Percentiles rank a stretch among this genome's conserved stretches.
phyloP scores from a whole-genome alignment of 495 filamentous ascomycete genomes.

The Aspergillus homomorphus region DNA sequence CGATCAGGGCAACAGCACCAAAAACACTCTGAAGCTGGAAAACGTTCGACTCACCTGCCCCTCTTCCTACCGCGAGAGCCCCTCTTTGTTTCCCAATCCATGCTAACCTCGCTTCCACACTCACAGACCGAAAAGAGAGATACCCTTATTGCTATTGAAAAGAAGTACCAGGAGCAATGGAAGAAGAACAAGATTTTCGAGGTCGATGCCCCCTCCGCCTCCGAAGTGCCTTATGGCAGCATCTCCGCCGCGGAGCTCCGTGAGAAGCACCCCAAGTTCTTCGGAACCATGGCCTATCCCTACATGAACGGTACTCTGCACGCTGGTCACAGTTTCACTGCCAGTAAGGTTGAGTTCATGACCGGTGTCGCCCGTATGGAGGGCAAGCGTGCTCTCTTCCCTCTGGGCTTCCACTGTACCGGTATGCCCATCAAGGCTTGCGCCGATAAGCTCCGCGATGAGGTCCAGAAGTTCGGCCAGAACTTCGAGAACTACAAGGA shows the following conservation, averaged over 20 bases:
- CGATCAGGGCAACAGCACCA: conserved; percentile 58
- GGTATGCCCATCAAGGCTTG: conserved; percentile 98
- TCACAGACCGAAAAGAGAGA: conserved; percentile 88
- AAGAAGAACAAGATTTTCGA: conserved; percentile 75
- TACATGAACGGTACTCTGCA: conserved; percentile 97
- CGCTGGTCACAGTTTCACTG: conserved; percentile 86
- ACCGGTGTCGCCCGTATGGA: conserved; percentile 83
- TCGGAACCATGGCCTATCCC: conserved; percentile 89
- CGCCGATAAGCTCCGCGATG: conserved; percentile 88
- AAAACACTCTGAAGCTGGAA: conserved; percentile 71
- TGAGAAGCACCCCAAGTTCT: conserved; percentile 82
- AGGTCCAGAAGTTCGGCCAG: conserved; percentile 83
- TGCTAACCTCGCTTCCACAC: conserved; percentile 12
- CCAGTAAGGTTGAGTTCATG: conserved; percentile 87
- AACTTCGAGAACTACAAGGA: conserved; percentile 76
- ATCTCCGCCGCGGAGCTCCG: conserved; percentile 71
- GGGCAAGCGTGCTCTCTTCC: conserved; percentile 81
- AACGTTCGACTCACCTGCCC: conserved; percentile 49
- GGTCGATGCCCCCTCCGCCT: conserved; percentile 71
- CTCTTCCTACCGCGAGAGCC: conserved; percentile 19
- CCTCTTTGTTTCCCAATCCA: conserved; percentile 9
- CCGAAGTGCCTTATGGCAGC: conserved; percentile 68
- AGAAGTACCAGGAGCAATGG: conserved; percentile 90
- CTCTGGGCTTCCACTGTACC: conserved; percentile 92
- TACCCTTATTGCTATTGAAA: conserved; percentile 79